Percentiles rank a stretch among this genome's conserved stretches.
These are phyloP conservation scores for Eucalyptus pauciflora DNA, from an alignment of 345 rosid species.

Conservation along the genomic window DNA sequence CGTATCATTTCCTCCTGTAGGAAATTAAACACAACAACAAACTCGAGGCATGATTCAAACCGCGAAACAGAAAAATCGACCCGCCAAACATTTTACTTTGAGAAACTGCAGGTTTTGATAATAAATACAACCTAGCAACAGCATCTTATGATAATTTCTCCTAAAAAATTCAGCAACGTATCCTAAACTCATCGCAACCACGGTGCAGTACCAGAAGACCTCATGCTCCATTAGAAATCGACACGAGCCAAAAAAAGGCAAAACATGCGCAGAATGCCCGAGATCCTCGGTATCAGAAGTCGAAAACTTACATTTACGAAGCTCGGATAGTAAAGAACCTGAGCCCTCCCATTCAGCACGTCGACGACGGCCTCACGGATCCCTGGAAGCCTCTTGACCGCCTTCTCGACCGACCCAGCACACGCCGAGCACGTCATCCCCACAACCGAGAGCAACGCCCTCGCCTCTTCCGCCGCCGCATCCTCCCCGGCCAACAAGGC, in stretches of 20 bases:
- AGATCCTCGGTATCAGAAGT: not conserved
- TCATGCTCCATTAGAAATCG: not conserved
- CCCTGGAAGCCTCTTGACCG: slow-evolving; percentile 79
- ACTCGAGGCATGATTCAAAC: not conserved
- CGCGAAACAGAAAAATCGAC: not conserved
- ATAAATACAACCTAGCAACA: not conserved
- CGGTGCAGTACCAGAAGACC: not conserved
- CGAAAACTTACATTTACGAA: slow-evolving; percentile 42
- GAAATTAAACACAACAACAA: not conserved
- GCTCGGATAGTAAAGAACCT: slow-evolving; percentile 49
- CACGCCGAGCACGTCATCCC: slow-evolving; percentile 95
- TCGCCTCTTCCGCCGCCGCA: slow-evolving; percentile 11
- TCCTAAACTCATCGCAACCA: not conserved
- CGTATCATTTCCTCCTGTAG: slow-evolving; percentile 71
- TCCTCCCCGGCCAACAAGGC: slow-evolving; percentile 13
- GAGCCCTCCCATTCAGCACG: slow-evolving; percentile 56
- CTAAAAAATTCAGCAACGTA: not conserved
- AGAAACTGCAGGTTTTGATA: not conserved
- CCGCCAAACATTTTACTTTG: not conserved
- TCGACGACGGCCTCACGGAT: slow-evolving; percentile 69
- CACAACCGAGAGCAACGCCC: slow-evolving; percentile 47
- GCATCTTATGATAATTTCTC: not conserved
- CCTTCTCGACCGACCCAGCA: slow-evolving; percentile 91
- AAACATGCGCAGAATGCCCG: not conserved
- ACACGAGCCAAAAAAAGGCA: not conserved